Evolutionary conservation across 1,284 basidiomycete genomes (phyloP).

Genomic region (Boletus holoroseus): DNA sequence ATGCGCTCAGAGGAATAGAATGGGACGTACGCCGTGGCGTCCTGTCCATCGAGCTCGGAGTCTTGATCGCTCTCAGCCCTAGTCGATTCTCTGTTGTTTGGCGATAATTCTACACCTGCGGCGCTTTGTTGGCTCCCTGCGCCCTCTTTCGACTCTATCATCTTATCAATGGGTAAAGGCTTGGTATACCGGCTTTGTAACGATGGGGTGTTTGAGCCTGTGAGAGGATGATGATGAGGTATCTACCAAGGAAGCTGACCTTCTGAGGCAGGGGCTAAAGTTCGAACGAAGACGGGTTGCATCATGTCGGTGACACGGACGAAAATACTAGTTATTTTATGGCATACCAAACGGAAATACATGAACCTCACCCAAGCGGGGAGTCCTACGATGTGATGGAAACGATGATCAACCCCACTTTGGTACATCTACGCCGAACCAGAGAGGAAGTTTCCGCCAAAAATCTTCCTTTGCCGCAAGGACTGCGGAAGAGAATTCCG

Average conservation of each 20-base stretch:
- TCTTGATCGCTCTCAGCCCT: conserved; percentile 14
- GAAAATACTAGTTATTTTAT: not conserved
- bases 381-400: conserved; percentile 3
- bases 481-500: conserved; percentile 54
- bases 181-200: not conserved
- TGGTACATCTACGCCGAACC: conserved; percentile 57
- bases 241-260: not conserved
- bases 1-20: conserved; percentile 7
- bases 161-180: not conserved
- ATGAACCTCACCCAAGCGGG: conserved; percentile 1
- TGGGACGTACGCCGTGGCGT: conserved; percentile 6
- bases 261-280: not conserved
- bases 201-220: not conserved
- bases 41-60: conserved; percentile 1
- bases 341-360: conserved; percentile 16
- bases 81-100: not conserved
- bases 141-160: conserved; percentile 1
- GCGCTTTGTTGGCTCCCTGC: not conserved
- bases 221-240: not conserved
- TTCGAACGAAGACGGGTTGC: not conserved
- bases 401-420: conserved; percentile 41
- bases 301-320: not conserved
- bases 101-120: not conserved
- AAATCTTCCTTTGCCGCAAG: conserved; percentile 54
- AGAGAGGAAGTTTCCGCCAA: conserved; percentile 57